These are phyloP conservation scores for Cladosporium sp. DNA, from an alignment of 2,329 filamentous ascomycete species.

Conservation along the genomic window DNA sequence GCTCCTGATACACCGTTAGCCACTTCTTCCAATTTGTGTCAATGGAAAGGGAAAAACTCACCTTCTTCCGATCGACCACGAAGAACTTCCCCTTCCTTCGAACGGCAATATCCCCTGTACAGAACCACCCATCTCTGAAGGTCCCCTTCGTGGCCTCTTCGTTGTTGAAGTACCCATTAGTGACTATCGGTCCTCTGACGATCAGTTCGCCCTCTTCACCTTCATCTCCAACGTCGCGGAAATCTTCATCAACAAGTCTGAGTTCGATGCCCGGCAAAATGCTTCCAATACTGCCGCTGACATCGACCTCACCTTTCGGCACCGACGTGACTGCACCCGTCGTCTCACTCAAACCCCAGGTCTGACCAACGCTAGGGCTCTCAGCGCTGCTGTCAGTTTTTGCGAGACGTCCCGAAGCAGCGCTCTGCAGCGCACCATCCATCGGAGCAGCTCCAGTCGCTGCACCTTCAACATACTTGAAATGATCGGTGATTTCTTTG, in stretches of 20 bases:
- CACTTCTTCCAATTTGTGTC: background rate
- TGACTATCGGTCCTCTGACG: slow-evolving; percentile 75
- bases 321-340: slow-evolving; percentile 35
- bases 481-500: slow-evolving; percentile 31
- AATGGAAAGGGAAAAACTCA: background rate
- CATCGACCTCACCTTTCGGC: slow-evolving; percentile 32
- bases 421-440: slow-evolving; percentile 35
- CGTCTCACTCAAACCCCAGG: slow-evolving; percentile 33
- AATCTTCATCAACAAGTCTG: slow-evolving; percentile 41
- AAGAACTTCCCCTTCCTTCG: slow-evolving; percentile 80
- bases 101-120: slow-evolving; percentile 79
- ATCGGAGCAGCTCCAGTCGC: slow-evolving; percentile 38
- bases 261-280: slow-evolving; percentile 38
- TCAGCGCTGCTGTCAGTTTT: slow-evolving; percentile 6
- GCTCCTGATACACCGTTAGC: slow-evolving; percentile 49
- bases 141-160: slow-evolving; percentile 65
- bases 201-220: slow-evolving; percentile 59
- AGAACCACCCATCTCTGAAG: slow-evolving; percentile 77
- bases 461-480: slow-evolving; percentile 32
- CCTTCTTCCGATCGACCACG: slow-evolving; percentile 69
- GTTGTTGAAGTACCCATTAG: slow-evolving; percentile 73
- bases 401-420: slow-evolving; percentile 31
- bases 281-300: slow-evolving; percentile 29
- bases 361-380: slow-evolving; percentile 36
- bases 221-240: slow-evolving; percentile 53